phyloP scores from a whole-genome alignment of 805 yeast genomes.

The Candida krabiensis region DNA sequence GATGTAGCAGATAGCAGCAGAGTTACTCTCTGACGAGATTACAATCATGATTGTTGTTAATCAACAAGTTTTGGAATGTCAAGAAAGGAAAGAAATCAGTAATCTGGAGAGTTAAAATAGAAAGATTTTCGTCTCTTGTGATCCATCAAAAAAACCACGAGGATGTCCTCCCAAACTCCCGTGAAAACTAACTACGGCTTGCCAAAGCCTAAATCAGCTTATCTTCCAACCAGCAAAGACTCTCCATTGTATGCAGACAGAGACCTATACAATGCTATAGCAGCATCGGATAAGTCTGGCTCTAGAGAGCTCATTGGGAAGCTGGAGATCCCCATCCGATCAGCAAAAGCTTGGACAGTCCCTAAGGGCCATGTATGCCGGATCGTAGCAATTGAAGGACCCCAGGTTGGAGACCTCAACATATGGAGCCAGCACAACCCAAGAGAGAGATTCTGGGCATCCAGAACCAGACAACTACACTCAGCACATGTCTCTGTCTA shows the following conservation, averaged over 20 bases:
- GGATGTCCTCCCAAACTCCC: slow-evolving; percentile 25
- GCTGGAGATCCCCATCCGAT: slow-evolving; percentile 49
- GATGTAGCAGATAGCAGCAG: too few species aligned
- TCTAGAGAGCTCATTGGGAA: slow-evolving; percentile 43
- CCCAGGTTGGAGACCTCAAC: slow-evolving; percentile 70
- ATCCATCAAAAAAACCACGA: too few species aligned
- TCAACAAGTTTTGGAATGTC: too few species aligned
- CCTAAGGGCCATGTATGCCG: slow-evolving; percentile 60
- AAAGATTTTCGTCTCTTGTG: too few species aligned
- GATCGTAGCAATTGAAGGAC: slow-evolving; percentile 64
- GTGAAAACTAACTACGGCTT: slow-evolving; percentile 23
- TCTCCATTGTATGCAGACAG: slow-evolving; percentile 53
- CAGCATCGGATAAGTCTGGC: slow-evolving; percentile 33
- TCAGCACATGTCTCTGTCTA: slow-evolving; percentile 60
- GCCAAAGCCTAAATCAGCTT: slow-evolving; percentile 53
- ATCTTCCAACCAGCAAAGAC: slow-evolving; percentile 51
- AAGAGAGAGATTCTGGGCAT: slow-evolving; percentile 67
- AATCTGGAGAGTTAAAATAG: too few species aligned
- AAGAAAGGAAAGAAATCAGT: too few species aligned
- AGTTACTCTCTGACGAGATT: too few species aligned
- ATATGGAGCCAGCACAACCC: slow-evolving; percentile 63
- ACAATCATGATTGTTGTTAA: too few species aligned
- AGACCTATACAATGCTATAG: slow-evolving; percentile 45
- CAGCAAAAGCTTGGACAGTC: slow-evolving; percentile 64
- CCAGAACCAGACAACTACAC: slow-evolving; percentile 65